phyloP scores from a whole-genome alignment of 2,329 filamentous ascomycete genomes.

The Furcasterigmium furcatum region DNA sequence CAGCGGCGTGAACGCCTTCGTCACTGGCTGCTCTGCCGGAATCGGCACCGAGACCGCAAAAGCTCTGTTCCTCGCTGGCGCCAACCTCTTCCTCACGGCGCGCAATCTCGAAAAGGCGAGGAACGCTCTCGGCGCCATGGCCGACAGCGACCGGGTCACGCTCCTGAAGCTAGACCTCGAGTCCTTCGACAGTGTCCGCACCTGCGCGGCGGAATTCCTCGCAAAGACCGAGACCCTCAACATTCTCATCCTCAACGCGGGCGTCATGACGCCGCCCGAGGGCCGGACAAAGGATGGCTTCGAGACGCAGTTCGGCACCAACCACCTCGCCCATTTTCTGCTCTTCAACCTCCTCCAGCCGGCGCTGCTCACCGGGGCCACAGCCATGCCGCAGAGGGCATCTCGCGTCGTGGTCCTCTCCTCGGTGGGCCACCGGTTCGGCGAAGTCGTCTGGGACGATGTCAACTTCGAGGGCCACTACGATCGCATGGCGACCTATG shows the following conservation, averaged over 20 bases:
- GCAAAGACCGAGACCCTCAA: conserved; percentile 19
- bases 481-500: conserved; percentile 28
- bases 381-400: conserved; percentile 24
- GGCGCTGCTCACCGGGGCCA: conserved; percentile 32
- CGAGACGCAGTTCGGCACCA: conserved; percentile 43
- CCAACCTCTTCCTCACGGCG: no score
- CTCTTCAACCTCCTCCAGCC: conserved; percentile 46
- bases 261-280: conserved; percentile 9
- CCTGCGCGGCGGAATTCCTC: conserved; percentile 21
- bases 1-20: conserved; percentile 28
- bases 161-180: conserved; percentile 32
- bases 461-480: conserved; percentile 14
- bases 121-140: neutral
- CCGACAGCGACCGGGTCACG: neutral
- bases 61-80: no score
- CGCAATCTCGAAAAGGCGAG: no score
- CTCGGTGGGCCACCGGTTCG: conserved; percentile 34
- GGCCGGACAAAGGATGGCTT: conserved; percentile 12
- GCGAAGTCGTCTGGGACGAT: conserved; percentile 21
- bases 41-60: conserved; percentile 35
- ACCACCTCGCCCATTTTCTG: conserved; percentile 51
- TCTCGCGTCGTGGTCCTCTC: conserved; percentile 43
- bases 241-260: conserved; percentile 19
- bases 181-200: conserved; percentile 28
- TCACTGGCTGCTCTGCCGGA: conserved; percentile 36